Conservation (phyloP, 768 basidiomycete genomes). For the Mycena indigotica region DNA sequence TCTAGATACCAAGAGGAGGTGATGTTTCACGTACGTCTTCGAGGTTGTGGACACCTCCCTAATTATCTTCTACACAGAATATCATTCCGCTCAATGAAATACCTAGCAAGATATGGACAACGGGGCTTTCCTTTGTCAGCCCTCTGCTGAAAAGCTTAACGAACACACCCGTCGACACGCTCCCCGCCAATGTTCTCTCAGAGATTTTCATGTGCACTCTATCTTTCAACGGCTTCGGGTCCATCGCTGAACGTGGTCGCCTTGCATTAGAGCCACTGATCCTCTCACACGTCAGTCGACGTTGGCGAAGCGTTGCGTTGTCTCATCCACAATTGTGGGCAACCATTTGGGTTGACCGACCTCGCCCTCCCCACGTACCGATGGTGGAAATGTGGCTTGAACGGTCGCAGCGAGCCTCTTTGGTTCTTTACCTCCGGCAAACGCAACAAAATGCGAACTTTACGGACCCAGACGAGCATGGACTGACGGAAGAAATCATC, state of each 20-base stretch:
- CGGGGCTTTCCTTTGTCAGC: neutral
- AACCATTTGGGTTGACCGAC: constrained; percentile 21
- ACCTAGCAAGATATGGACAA: neutral
- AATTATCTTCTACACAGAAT: neutral
- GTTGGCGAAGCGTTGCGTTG: constrained; percentile 28
- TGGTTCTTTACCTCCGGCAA: constrained; percentile 19
- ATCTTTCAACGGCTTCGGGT: constrained; percentile 8
- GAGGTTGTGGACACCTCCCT: neutral
- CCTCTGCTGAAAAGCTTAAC: neutral
- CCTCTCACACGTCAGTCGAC: constrained; percentile 27
- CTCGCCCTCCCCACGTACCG: constrained; percentile 11
- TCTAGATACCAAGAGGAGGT: neutral
- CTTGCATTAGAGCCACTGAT: constrained; percentile 16
- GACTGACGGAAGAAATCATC: constrained; percentile 17
- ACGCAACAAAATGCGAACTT: constrained; percentile 2
- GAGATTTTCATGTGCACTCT: constrained; percentile 16
- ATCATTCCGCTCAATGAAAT: neutral
- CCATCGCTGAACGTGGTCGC: neutral
- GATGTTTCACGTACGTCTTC: neutral
- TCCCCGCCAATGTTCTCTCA: constrained; percentile 16
- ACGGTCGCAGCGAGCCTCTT: constrained; percentile 10
- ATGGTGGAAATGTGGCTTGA: constrained; percentile 21
- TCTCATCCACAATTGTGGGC: constrained; percentile 28
- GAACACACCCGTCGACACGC: constrained; percentile 8
- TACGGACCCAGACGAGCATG: constrained; percentile 9